Conservation (phyloP, 2,329 filamentous ascomycete species). For the Pyricularia sp. region DNA sequence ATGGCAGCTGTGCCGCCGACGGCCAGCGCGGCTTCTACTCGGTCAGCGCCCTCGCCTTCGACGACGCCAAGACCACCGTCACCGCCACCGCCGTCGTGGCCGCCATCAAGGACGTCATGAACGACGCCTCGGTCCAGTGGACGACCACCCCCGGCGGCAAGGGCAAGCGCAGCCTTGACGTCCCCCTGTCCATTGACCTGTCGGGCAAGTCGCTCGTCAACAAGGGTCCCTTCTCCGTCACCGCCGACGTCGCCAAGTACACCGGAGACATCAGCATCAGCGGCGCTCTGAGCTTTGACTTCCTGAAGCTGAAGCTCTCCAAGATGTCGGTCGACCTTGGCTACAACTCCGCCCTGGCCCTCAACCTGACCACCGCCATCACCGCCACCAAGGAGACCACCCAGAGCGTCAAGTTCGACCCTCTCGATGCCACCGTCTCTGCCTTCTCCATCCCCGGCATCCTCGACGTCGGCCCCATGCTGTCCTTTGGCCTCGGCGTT, state of each 20-base stretch:
- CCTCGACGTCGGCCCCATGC: neutral
- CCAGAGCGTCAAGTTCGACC: neutral
- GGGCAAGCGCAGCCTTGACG: neutral
- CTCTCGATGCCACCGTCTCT: neutral
- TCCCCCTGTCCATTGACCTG: neutral
- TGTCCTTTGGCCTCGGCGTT: neutral
- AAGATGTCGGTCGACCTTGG: neutral
- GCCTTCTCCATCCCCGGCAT: constrained; percentile 1
- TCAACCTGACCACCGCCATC: neutral
- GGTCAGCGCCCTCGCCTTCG: neutral
- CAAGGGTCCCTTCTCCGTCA: neutral
- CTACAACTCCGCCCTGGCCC: neutral
- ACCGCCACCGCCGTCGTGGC: neutral
- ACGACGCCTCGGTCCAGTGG: neutral
- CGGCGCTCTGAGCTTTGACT: neutral
- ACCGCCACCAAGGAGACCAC: neutral
- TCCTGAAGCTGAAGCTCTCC: neutral
- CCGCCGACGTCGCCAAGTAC: neutral
- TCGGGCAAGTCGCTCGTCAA: neutral
- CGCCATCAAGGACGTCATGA: neutral
- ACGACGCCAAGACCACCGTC: neutral
- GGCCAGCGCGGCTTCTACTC: neutral
- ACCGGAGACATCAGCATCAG: neutral
- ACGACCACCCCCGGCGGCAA: neutral
- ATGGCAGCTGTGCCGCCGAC: neutral